Conservation (phyloP, 345 rosid genomes). For the Viola odorata region DNA sequence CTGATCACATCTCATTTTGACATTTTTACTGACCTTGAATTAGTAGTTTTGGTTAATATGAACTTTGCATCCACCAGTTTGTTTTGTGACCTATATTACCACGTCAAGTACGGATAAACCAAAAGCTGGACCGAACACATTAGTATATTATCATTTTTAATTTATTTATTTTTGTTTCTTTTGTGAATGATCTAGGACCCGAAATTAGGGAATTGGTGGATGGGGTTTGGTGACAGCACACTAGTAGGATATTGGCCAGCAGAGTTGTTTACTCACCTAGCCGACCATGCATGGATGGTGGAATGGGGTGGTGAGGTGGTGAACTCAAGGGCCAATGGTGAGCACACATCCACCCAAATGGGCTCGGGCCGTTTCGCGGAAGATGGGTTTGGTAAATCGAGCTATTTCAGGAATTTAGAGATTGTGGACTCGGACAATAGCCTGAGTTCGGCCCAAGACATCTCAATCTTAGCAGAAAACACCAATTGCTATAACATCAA, state of each 20-base stretch:
- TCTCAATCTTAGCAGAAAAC: slow-evolving; percentile 74
- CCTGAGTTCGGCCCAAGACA: slow-evolving; percentile 54
- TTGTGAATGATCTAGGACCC: slow-evolving; percentile 52
- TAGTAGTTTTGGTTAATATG: no score
- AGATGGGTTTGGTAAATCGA: slow-evolving; percentile 81
- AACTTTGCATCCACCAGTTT: no score
- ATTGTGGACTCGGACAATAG: slow-evolving; percentile 86
- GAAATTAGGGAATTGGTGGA: slow-evolving; percentile 91
- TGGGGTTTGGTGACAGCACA: slow-evolving; percentile 83
- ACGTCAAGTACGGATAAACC: no score
- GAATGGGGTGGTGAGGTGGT: slow-evolving; percentile 99
- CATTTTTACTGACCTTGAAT: no score
- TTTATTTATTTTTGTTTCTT: not conserved
- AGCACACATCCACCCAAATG: slow-evolving; percentile 91
- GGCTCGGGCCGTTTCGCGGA: slow-evolving; percentile 89
- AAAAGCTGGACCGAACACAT: no score
- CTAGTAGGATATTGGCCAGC: slow-evolving; percentile 97
- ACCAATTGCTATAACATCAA: slow-evolving; percentile 82
- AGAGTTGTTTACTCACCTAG: slow-evolving; percentile 82
- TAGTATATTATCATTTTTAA: no score
- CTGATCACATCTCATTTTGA: no score
- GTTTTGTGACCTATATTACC: no score
- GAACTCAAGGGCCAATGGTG: slow-evolving; percentile 70
- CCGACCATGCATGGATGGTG: slow-evolving; percentile 86
- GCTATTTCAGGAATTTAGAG: slow-evolving; percentile 85